These are phyloP conservation scores for Ogataea methanolica DNA, from an alignment of 805 yeast species.

Conservation along the genomic window DNA sequence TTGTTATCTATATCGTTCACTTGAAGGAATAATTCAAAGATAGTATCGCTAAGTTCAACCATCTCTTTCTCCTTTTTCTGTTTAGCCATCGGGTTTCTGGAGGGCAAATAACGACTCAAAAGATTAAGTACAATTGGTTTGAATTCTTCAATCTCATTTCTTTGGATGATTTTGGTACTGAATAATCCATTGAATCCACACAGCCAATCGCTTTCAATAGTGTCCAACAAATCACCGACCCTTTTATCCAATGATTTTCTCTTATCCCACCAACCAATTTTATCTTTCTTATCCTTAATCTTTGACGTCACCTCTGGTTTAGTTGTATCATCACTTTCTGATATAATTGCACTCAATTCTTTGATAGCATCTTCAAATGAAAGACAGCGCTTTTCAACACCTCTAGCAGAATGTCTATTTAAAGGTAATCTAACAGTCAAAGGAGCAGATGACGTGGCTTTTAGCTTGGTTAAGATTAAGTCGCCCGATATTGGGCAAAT, in stretches of 20 bases:
- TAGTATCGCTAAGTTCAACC: constrained; percentile 37
- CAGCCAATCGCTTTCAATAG: constrained; percentile 64
- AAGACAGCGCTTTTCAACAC: constrained; percentile 37
- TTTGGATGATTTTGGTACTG: constrained; percentile 28
- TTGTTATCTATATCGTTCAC: constrained; percentile 35
- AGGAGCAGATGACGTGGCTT: constrained; percentile 17
- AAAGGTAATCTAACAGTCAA: constrained; percentile 54
- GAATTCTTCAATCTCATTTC: constrained; percentile 29
- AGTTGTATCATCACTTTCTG: constrained; percentile 59
- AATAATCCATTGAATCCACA: constrained; percentile 74
- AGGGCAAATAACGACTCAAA: constrained; percentile 42
- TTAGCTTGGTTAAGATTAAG: constrained; percentile 37
- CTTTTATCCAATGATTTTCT: constrained; percentile 58
- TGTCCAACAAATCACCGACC: constrained; percentile 47
- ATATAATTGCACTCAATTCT: constrained; percentile 49
- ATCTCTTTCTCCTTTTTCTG: constrained; percentile 1
- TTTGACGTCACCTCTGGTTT: constrained; percentile 45
- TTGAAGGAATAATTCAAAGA: constrained; percentile 48
- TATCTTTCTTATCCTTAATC: constrained; percentile 53
- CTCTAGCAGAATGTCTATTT: constrained; percentile 42
- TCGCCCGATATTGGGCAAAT: constrained; percentile 54
- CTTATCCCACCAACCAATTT: constrained; percentile 74
- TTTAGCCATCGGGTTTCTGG: constrained; percentile 4
- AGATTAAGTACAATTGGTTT: constrained; percentile 34
- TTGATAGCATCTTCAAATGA: constrained; percentile 41